These are phyloP conservation scores for Claviceps sp. DNA, from an alignment of 2,329 filamentous ascomycete species.

Conservation along the genomic window DNA sequence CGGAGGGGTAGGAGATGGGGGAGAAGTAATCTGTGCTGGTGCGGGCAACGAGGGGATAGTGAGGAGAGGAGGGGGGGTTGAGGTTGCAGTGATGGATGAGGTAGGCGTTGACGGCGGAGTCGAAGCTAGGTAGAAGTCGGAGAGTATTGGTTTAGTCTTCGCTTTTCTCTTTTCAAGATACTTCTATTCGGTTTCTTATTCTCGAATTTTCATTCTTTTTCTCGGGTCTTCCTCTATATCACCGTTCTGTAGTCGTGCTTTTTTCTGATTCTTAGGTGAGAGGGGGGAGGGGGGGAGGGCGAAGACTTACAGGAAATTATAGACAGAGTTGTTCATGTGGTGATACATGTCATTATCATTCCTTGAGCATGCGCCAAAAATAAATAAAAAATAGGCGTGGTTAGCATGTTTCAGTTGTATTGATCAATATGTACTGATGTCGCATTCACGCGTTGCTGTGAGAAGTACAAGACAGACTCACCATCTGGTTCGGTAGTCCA, in stretches of 20 bases:
- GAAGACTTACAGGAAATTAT: conserved; percentile 54
- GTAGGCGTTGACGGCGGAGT: conserved; percentile 82
- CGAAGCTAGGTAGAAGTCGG: conserved; percentile 41
- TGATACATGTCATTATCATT: conserved; percentile 91
- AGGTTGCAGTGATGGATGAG: conserved; percentile 67
- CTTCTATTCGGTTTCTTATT: not conserved
- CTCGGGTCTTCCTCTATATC: not conserved
- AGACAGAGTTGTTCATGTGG: conserved; percentile 85
- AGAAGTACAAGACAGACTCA: conserved; percentile 21
- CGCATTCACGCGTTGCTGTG: too few relatives aligned
- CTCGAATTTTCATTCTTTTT: not conserved
- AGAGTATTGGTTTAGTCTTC: not conserved
- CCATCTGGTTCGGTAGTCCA: conserved; percentile 84
- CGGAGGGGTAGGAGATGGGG: conserved; percentile 66
- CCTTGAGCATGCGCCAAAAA: conserved; percentile 32
- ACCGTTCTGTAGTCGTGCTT: too few relatives aligned
- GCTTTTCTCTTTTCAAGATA: not conserved
- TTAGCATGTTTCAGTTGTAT: not conserved
- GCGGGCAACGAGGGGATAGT: conserved; percentile 76
- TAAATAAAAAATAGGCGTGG: not conserved
- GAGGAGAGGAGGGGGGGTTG: conserved; percentile 52
- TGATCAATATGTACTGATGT: too few relatives aligned
- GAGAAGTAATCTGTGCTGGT: conserved; percentile 78
- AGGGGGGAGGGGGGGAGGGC: too few relatives aligned
- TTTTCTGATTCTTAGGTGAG: too few relatives aligned